Percentiles rank a stretch among this genome's conserved stretches.
These are phyloP conservation scores for Gigaspora rosea DNA, from an alignment of 192 early-diverging fungal species.

Conservation along the genomic window DNA sequence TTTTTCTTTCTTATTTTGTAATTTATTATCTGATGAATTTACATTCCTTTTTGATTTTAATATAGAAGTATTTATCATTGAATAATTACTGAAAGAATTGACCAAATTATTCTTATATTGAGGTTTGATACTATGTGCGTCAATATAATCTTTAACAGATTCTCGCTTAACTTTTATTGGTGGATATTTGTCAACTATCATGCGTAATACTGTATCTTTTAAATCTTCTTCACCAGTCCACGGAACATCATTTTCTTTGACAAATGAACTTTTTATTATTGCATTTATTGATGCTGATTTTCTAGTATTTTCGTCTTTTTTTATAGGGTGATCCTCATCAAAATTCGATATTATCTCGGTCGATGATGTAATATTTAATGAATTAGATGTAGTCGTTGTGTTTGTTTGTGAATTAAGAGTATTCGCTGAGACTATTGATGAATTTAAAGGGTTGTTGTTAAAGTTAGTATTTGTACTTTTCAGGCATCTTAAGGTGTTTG, in stretches of 20 bases:
- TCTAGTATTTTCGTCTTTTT: neutral
- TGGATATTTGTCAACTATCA: constrained; percentile 40
- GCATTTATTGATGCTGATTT: constrained; percentile 18
- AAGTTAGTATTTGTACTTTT: no score
- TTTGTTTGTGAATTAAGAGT: no score
- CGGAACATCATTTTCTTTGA: constrained; percentile 29
- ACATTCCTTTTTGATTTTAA: neutral
- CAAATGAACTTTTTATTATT: constrained; percentile 20
- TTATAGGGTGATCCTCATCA: no score
- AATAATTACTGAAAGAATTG: neutral
- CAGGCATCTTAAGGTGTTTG: no score
- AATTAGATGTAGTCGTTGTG: no score
- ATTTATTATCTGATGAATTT: no score
- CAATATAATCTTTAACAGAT: constrained; percentile 15
- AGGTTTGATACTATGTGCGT: neutral
- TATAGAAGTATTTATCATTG: constrained; percentile 3
- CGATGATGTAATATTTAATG: no score
- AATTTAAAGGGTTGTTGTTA: no score
- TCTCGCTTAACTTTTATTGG: constrained; percentile 36
- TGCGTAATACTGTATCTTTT: constrained; percentile 32
- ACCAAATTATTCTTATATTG: neutral
- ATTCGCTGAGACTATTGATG: no score
- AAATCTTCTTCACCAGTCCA: constrained; percentile 37
- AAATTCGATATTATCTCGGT: no score
- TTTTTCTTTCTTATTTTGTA: neutral